phyloP scores from a whole-genome alignment of 768 basidiomycete genomes.

The Agaricus bisporus region DNA sequence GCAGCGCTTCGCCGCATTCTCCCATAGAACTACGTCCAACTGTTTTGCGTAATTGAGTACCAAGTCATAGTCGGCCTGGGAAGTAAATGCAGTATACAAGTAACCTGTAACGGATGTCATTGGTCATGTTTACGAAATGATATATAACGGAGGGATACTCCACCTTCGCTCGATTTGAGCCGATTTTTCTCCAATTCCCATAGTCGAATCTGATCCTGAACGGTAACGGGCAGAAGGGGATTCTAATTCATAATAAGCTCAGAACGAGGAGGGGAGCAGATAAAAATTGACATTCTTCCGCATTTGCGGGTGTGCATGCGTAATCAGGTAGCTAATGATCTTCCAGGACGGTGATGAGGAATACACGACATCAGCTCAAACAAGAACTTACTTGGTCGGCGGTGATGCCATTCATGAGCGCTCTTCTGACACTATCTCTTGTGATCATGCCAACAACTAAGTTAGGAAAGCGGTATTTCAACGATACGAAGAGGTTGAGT shows the following conservation, averaged over 20 bases:
- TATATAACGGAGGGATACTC: slow-evolving; percentile 15
- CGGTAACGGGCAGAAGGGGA: slow-evolving; percentile 91
- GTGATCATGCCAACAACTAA: slow-evolving; percentile 95
- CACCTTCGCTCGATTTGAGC: slow-evolving; percentile 84
- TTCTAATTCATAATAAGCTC: slow-evolving; percentile 45
- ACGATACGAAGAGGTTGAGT: slow-evolving; percentile 84
- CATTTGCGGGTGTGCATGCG: slow-evolving; percentile 98
- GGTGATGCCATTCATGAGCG: slow-evolving; percentile 90
- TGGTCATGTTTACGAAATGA: slow-evolving; percentile 19
- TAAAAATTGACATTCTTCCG: slow-evolving; percentile 64
- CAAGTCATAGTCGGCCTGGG: slow-evolving; percentile 82
- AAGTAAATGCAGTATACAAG: slow-evolving; percentile 84
- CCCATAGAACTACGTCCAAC: slow-evolving; percentile 80
- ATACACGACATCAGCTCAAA: not conserved
- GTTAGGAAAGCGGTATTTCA: slow-evolving; percentile 95
- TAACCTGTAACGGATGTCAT: slow-evolving; percentile 47
- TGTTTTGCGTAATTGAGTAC: slow-evolving; percentile 83
- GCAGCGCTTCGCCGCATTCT: slow-evolving; percentile 63
- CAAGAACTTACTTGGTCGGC: slow-evolving; percentile 75
- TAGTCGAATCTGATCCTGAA: slow-evolving; percentile 94
- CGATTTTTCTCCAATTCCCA: slow-evolving; percentile 97
- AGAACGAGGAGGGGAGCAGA: slow-evolving; percentile 16
- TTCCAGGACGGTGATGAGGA: slow-evolving; percentile 24
- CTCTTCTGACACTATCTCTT: slow-evolving; percentile 91
- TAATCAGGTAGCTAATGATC: slow-evolving; percentile 93